A percentile compares a stretch with the other conserved stretches of the same genome.
Conservation (phyloP, 1,284 basidiomycete species). For the Flammula alnicola region DNA sequence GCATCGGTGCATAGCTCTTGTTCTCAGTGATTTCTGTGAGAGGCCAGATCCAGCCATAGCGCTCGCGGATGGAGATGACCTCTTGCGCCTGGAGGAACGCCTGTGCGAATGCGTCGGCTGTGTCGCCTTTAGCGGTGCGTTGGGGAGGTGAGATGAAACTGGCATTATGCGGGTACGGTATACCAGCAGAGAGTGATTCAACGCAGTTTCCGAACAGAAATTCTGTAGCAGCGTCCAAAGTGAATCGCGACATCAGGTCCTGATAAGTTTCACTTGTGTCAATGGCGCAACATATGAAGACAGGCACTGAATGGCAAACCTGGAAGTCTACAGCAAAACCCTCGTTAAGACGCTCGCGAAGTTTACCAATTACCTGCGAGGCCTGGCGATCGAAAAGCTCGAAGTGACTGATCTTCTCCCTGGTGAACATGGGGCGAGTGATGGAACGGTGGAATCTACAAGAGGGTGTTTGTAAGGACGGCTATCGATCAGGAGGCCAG, state of each 20-base stretch:
- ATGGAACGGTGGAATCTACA: conserved; percentile 59
- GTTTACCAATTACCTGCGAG: conserved; percentile 42
- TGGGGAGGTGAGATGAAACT: conserved; percentile 17
- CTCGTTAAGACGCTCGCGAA: conserved; percentile 44
- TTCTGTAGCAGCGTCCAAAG: conserved; percentile 58
- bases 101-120: conserved; percentile 36
- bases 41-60: conserved; percentile 50
- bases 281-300: conserved; percentile 1
- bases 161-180: conserved; percentile 49
- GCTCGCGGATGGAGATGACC: conserved; percentile 41
- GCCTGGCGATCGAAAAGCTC: conserved; percentile 55
- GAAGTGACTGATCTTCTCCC: conserved; percentile 58
- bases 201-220: conserved; percentile 56
- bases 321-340: conserved; percentile 58
- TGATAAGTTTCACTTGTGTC: conserved; percentile 25
- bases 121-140: conserved; percentile 19
- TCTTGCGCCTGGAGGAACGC: conserved; percentile 45
- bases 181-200: conserved; percentile 41
- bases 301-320: conserved; percentile 28
- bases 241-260: conserved; percentile 51
- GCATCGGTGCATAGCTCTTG: conserved; percentile 47
- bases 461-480: not conserved
- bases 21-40: conserved; percentile 53
- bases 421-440: conserved; percentile 60
- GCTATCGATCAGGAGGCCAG: not conserved